Conservation (phyloP, 805 yeast species). For the Henningerozyma blattae region DNA sequence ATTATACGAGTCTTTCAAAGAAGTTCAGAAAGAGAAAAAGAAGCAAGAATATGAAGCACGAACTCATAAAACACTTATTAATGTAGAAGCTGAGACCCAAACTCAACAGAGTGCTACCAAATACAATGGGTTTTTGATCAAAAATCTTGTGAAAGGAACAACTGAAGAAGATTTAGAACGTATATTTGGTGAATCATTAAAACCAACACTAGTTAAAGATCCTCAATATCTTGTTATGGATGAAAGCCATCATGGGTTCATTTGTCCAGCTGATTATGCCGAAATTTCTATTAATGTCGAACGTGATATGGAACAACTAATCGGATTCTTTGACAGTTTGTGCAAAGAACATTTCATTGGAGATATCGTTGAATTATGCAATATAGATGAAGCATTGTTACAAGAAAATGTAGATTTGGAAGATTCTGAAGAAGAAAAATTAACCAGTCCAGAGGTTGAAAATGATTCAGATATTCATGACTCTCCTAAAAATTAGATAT, state of each 20-base stretch:
- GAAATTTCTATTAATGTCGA: slow-evolving; percentile 29
- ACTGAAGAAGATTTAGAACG: slow-evolving; percentile 33
- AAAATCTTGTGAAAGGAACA: slow-evolving; percentile 42
- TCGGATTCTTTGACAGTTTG: slow-evolving; percentile 21
- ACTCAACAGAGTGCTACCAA: slow-evolving; percentile 19
- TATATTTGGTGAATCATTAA: slow-evolving; percentile 20
- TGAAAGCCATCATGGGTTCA: slow-evolving; percentile 6
- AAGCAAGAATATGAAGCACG: slow-evolving; percentile 19
- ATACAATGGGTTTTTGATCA: slow-evolving; percentile 42
- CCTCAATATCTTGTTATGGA: slow-evolving; percentile 10
- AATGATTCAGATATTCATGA: too few species aligned
- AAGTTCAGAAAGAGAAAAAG: slow-evolving; percentile 25
- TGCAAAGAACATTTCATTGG: slow-evolving; percentile 16
- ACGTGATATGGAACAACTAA: slow-evolving; percentile 30
- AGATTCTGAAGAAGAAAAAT: too few species aligned
- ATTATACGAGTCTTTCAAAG: slow-evolving; percentile 33
- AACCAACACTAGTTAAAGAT: slow-evolving; percentile 18
- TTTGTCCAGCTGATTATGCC: slow-evolving; percentile 25
- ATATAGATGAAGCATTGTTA: slow-evolving; percentile 8
- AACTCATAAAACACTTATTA: slow-evolving; percentile 12
- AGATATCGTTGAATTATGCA: slow-evolving; percentile 13
- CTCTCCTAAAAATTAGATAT: too few species aligned
- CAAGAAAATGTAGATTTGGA: slow-evolving; percentile 1
- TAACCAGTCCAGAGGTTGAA: too few species aligned
- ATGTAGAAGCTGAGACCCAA: slow-evolving; percentile 15